Conservation (phyloP, 2,329 filamentous ascomycete genomes). For the Ramularia collo-cygni region DNA sequence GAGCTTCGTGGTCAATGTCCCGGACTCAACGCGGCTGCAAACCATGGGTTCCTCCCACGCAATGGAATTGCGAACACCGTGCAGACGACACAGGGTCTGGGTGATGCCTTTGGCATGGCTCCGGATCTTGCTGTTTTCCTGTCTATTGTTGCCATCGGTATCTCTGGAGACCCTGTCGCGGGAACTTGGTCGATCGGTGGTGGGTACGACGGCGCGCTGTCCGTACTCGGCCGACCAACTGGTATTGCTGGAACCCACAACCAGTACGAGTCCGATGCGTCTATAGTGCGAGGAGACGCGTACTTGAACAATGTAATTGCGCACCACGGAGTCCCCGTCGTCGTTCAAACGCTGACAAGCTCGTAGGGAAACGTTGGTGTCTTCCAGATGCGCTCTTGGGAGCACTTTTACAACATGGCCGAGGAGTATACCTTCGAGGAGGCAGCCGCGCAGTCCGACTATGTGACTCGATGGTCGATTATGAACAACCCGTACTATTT, state of each 20-base stretch:
- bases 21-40: constrained; percentile 9
- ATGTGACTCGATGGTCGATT: constrained; percentile 12
- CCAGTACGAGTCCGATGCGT: constrained; percentile 30
- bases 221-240: constrained; percentile 5
- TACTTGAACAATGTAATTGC: constrained; percentile 16
- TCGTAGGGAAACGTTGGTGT: constrained; percentile 5
- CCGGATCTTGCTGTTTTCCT: constrained; percentile 7
- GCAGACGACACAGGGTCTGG: constrained; percentile 19
- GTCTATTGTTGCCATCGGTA: constrained; percentile 1
- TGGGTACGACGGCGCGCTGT: constrained; percentile 4
- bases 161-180: constrained; percentile 3
- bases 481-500: constrained; percentile 28
- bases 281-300: constrained; percentile 27
- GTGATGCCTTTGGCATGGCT: constrained; percentile 25
- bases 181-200: constrained; percentile 18
- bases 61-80: constrained; percentile 24
- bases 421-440: constrained; percentile 12
- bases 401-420: constrained; percentile 9
- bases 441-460: constrained; percentile 3
- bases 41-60: constrained; percentile 12
- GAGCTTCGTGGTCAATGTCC: constrained; percentile 25
- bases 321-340: neutral
- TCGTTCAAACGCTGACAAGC: neutral
- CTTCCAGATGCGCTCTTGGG: constrained; percentile 13
- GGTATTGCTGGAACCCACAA: constrained; percentile 26